These are phyloP conservation scores for Quercus cerris DNA, from an alignment of 306 rosid species.

Conservation along the genomic window DNA sequence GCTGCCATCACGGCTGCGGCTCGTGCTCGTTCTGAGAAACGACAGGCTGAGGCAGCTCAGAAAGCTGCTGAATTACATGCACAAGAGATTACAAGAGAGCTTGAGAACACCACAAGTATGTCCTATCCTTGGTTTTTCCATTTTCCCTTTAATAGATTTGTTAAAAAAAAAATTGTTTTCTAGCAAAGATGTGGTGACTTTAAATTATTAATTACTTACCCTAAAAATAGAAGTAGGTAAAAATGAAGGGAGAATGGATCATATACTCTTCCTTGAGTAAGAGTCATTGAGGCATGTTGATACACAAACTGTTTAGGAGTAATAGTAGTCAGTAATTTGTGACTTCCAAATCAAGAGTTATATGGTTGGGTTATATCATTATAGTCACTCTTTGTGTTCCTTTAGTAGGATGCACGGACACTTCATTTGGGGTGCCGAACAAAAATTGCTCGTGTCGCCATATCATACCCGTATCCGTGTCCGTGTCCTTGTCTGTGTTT, in stretches of 20 bases:
- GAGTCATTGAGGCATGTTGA: neutral
- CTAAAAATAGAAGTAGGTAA: too few species aligned
- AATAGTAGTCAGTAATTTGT: neutral
- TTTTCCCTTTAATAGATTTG: neutral
- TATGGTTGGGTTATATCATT: neutral
- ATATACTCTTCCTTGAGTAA: neutral
- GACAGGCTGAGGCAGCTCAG: conserved; percentile 83
- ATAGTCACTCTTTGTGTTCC: neutral
- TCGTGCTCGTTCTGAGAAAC: conserved; percentile 82
- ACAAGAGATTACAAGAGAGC: conserved; percentile 73
- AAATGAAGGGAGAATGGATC: too few species aligned
- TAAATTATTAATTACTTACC: neutral
- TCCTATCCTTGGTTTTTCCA: neutral
- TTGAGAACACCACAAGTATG: conserved; percentile 94
- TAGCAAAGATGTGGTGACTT: neutral
- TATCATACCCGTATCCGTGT: too few species aligned
- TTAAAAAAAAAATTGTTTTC: neutral
- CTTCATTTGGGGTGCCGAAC: too few species aligned
- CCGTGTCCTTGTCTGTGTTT: too few species aligned
- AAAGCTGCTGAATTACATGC: conserved; percentile 79
- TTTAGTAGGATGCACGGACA: neutral
- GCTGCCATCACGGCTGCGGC: conserved; percentile 92
- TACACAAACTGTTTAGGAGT: neutral
- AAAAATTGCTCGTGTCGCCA: too few species aligned
- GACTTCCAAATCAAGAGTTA: neutral